phyloP scores from a whole-genome alignment of 2,329 filamentous ascomycete genomes.

The Alternaria metachromatica region DNA sequence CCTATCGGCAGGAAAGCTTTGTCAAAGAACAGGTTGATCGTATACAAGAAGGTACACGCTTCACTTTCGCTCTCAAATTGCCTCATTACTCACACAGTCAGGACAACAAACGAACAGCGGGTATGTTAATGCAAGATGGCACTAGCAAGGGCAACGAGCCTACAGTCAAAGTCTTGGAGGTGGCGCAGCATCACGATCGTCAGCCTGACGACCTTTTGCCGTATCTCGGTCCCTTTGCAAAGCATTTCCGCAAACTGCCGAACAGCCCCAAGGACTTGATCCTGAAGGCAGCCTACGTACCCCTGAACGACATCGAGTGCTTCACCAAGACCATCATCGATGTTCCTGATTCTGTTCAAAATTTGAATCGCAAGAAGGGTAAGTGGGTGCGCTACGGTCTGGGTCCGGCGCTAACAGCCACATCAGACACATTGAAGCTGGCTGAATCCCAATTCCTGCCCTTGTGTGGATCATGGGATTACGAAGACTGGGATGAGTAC shows the following conservation, averaged over 20 bases:
- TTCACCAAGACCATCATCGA: constrained; percentile 73
- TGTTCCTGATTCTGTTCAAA: constrained; percentile 52
- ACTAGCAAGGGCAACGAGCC: constrained; percentile 70
- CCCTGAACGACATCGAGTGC: constrained; percentile 81
- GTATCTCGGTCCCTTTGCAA: constrained; percentile 75
- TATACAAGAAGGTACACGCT: constrained; percentile 70
- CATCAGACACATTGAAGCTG: constrained; percentile 57
- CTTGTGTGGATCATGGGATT: constrained; percentile 76
- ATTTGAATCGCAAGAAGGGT: constrained; percentile 59
- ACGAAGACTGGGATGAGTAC: constrained; percentile 80
- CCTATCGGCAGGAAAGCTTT: constrained; percentile 84
- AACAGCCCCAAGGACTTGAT: constrained; percentile 71
- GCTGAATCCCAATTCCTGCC: constrained; percentile 73
- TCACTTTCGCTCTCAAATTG: not conserved
- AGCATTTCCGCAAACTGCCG: constrained; percentile 71
- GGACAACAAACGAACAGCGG: constrained; percentile 82
- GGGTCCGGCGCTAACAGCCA: constrained; percentile 8
- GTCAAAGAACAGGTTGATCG: constrained; percentile 74
- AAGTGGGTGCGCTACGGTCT: constrained; percentile 38
- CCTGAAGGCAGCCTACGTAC: constrained; percentile 72
- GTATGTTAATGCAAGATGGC: constrained; percentile 80
- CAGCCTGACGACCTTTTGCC: constrained; percentile 87
- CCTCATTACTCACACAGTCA: constrained; percentile 44
- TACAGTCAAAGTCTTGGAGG: constrained; percentile 78
- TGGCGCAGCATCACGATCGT: constrained; percentile 72